A percentile compares a stretch with the other conserved stretches of the same genome.
Evolutionary conservation across 441 rosid species (phyloP).

Genomic region (Gossypium schwendimanii): DNA sequence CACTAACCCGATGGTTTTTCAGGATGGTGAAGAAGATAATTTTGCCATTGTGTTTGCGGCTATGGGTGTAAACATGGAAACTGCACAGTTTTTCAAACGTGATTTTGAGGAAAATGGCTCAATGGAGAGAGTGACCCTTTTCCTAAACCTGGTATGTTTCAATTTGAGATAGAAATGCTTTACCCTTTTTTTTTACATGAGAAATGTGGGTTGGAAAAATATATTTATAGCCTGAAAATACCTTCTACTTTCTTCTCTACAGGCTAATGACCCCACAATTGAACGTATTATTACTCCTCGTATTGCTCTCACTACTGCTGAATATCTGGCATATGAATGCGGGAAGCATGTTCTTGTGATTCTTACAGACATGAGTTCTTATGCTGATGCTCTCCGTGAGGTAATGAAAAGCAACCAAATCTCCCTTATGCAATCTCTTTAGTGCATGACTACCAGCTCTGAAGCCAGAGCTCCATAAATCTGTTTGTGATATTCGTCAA

Average conservation of each 20-base stretch:
- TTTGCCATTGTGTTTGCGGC: slow-evolving; percentile 98
- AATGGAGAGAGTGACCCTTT: slow-evolving; percentile 97
- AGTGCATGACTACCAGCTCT: neutral
- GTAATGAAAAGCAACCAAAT: slow-evolving; percentile 30
- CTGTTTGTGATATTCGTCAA: neutral
- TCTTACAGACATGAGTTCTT: slow-evolving; percentile 94
- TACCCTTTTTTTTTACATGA: neutral
- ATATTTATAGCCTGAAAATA: neutral
- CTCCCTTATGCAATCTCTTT: neutral
- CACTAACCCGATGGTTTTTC: slow-evolving; percentile 14
- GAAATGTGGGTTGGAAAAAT: neutral
- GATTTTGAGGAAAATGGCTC: slow-evolving; percentile 99
- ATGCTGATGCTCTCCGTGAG: slow-evolving; percentile 99
- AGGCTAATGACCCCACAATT: slow-evolving; percentile 99
- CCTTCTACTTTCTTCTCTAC: slow-evolving; percentile 13
- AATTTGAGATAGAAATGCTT: neutral
- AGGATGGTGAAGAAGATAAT: slow-evolving; percentile 89
- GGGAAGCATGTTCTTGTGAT: slow-evolving; percentile 98
- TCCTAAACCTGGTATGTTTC: slow-evolving; percentile 72
- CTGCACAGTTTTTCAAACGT: slow-evolving; percentile 97
- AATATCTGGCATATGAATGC: slow-evolving; percentile 93
- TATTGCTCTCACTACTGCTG: slow-evolving; percentile 91
- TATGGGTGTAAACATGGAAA: slow-evolving; percentile 99
- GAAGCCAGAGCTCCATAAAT: neutral
- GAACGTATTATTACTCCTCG: slow-evolving; percentile 95